Evolutionary conservation across 2,329 filamentous ascomycete genomes (phyloP), one percentile per base, ranked within the genome.

Genomic region (Pyricularia sp.): DNA sequence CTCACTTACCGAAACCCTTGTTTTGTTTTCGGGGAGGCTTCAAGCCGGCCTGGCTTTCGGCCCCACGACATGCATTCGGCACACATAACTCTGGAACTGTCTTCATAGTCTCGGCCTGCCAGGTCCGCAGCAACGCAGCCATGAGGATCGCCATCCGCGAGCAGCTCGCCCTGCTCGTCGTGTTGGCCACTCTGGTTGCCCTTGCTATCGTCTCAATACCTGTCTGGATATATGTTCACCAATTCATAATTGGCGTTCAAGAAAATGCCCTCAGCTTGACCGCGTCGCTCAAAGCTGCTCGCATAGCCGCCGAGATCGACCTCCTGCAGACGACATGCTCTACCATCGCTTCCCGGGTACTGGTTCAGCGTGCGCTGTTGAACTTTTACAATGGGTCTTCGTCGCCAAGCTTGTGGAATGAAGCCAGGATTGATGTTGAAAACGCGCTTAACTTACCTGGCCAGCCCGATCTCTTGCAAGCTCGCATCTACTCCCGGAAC

Each of bases 71-170:
- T 80, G 79, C 75, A 74, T 74, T 69, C 71, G 68, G 70, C 70
- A 71, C 68, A 65, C 64, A 31, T 55, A 33, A 63, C 23, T 31
- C 67, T 65, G 42, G 61, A 70, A 73, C 72, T 72, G 71, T 72
- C 74, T 65, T 71, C 71, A 72, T 78, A 78, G 75, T 73, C 76
- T 69, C 73, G 73, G 58, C 58, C 58, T 61, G 58, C 58, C 58
- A n/a, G 58, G 58, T 61, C 58, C 23, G 25, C 23, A 28, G 58
- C 58, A 61, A 61, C n/a, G 58, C 58, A 71, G 83, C 78, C 74
- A 94, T 97, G 92, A 88, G 93, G 78, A 88, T 97, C 77, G 90
- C 91, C 69, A 97, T 97, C 75, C 87, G 93, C 73, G 90, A 94
- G 81, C 94, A 97, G 85, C 85, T 97, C 74, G 92, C 88, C 73